phyloP scores from a whole-genome alignment of 1,284 basidiomycete species.

The Amylostereum areolatum region DNA sequence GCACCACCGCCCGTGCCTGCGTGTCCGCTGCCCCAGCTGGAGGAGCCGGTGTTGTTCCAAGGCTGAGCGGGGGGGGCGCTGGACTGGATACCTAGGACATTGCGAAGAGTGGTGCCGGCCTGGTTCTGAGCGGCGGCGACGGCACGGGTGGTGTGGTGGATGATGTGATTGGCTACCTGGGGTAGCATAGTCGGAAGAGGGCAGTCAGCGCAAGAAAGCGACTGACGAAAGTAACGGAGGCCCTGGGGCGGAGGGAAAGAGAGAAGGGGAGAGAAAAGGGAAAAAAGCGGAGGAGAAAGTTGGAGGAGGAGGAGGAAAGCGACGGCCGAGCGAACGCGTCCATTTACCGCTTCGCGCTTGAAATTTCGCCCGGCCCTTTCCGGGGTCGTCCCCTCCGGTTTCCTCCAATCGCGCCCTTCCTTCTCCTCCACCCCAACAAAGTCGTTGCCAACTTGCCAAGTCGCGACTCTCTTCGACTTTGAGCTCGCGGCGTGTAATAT shows the following conservation, averaged over 20 bases:
- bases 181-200: conserved; percentile 54
- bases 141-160: conserved; percentile 69
- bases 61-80: conserved; percentile 29
- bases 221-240: background rate
- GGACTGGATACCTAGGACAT: conserved; percentile 64
- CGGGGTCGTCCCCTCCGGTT: no score
- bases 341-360: no score
- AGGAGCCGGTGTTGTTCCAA: conserved; percentile 45
- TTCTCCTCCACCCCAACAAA: no score
- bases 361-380: no score
- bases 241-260: background rate
- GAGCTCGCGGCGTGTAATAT: no score
- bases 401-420: no score
- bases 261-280: background rate
- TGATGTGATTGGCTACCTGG: conserved; percentile 69
- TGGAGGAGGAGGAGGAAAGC: background rate
- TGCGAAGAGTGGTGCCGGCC: conserved; percentile 57
- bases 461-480: no score
- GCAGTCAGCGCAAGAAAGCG: background rate
- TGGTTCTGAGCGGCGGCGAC: conserved; percentile 69
- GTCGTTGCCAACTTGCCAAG: no score
- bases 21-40: conserved; percentile 52
- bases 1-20: conserved; percentile 53
- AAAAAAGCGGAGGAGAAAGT: background rate
- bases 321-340: background rate